Evolutionary conservation across 768 basidiomycete species (phyloP), one percentile per base, ranked within the genome.

Genomic region (Pholiota molesta): DNA sequence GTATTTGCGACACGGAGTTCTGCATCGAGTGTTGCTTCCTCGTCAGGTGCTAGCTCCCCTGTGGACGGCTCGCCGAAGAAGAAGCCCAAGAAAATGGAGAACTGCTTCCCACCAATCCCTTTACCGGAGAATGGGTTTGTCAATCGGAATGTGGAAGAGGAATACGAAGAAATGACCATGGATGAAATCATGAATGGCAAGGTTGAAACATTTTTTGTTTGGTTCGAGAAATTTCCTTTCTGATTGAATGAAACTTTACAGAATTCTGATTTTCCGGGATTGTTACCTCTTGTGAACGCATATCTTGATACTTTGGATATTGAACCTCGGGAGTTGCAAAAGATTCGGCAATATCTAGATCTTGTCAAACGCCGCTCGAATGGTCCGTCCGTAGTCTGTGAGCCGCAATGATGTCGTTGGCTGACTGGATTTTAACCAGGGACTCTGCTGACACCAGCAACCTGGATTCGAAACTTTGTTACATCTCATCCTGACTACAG

Each of bases 141-240:
- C 21, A 66, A 73, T 40, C 70, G 70, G 52, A 81, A 85, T 0
- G 79, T 95, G 6, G 85, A 89, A 39, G 87, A 93, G 7, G 95
- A 98, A 74, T 96, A 94, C 64, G 93, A 89, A 68, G 94, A 97
- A 72, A 95, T 97, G 90, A 86, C 91, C 0, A 83, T 98, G 73
- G 79, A 93, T 62, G 94, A 98, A 76, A 92, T 99, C 55, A 90
- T 99, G 75, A 94, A 91, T 67, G 97, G 97, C n/a, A 92, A 92
- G 84, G 91, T 89, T 62, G 55, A 78, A 64, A 2, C 35, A 37
- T 37, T 3, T 13, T 26, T 33, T 35, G 21, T 55, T 61, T 62
- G 57, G 44, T 53, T 26, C 57, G 60, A n/a, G 10, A 29, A 29
- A 13, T 62, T 6, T n/a, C 29, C 16, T 19, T 55, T 49, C 19